phyloP scores from a whole-genome alignment of 192 early-diverging fungal species.

The Linnemannia hyalina region DNA sequence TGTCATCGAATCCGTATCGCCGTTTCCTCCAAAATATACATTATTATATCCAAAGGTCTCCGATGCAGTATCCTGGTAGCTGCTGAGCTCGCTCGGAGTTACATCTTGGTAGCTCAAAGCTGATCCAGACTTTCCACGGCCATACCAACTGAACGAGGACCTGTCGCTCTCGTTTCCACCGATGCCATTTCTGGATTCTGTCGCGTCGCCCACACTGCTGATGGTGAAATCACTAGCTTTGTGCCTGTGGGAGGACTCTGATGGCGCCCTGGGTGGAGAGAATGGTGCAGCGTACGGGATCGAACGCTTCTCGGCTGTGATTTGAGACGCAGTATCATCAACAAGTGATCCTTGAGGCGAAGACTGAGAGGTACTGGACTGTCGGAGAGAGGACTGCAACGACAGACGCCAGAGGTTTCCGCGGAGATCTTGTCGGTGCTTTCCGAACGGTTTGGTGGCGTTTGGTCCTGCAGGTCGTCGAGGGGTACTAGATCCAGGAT shows the following conservation, averaged over 20 bases:
- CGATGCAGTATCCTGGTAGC: constrained; percentile 19
- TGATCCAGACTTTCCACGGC: constrained; percentile 40
- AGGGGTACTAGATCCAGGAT: constrained; percentile 5
- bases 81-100: constrained; percentile 35
- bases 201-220: constrained; percentile 4
- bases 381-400: constrained; percentile 20
- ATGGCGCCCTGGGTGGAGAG: neutral
- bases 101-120: constrained; percentile 38
- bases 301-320: neutral
- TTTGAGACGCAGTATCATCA: neutral
- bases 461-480: neutral
- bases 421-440: constrained; percentile 20
- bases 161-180: constrained; percentile 15
- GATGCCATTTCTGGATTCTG: neutral
- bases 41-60: neutral
- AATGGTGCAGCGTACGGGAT: neutral
- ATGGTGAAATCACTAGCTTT: neutral
- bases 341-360: constrained; percentile 13
- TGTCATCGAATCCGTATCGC: neutral
- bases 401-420: constrained; percentile 34
- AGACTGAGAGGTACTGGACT: constrained; percentile 1
- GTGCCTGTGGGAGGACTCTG: constrained; percentile 6
- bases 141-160: constrained; percentile 49
- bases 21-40: neutral
- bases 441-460: constrained; percentile 7